Conservation (phyloP, 1,284 basidiomycete species). For the Rugosomyces carneus region DNA sequence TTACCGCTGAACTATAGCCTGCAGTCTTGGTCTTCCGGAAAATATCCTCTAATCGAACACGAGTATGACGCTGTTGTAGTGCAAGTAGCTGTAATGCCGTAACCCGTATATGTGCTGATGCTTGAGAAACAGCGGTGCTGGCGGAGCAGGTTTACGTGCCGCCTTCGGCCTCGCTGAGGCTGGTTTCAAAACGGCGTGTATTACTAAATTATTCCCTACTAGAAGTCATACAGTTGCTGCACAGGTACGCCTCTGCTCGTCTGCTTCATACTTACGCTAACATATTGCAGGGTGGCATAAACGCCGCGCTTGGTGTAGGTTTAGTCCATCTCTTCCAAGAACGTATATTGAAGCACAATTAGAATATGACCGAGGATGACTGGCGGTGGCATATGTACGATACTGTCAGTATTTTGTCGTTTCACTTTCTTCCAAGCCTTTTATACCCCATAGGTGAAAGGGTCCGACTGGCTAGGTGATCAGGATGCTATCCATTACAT, state of each 20-base stretch:
- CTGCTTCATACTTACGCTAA: slow-evolving; percentile 10
- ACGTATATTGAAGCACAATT: slow-evolving; percentile 4
- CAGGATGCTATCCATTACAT: slow-evolving; percentile 99
- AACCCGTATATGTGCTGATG: not conserved
- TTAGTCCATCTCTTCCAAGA: not conserved
- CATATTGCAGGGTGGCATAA: slow-evolving; percentile 83
- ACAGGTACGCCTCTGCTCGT: slow-evolving; percentile 52
- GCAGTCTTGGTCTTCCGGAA: slow-evolving; percentile 72
- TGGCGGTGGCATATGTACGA: slow-evolving; percentile 99
- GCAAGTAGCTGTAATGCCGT: slow-evolving; percentile 45
- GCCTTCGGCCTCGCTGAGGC: slow-evolving; percentile 99
- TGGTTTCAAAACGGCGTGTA: slow-evolving; percentile 97
- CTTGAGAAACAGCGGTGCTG: slow-evolving; percentile 70
- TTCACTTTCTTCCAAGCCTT: slow-evolving; percentile 10
- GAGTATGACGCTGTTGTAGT: slow-evolving; percentile 96
- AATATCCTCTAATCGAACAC: slow-evolving; percentile 97
- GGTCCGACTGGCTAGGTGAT: slow-evolving; percentile 99
- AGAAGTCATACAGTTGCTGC: slow-evolving; percentile 98
- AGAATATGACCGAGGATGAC: slow-evolving; percentile 99
- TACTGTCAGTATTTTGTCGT: slow-evolving; percentile 57
- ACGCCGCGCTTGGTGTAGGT: slow-evolving; percentile 92
- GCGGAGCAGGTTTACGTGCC: slow-evolving; percentile 96
- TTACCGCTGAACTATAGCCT: slow-evolving; percentile 11
- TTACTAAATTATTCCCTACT: slow-evolving; percentile 99
- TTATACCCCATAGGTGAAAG: slow-evolving; percentile 70